Conservation (phyloP, 768 basidiomycete species). For the Daedaleopsis sinensis region DNA sequence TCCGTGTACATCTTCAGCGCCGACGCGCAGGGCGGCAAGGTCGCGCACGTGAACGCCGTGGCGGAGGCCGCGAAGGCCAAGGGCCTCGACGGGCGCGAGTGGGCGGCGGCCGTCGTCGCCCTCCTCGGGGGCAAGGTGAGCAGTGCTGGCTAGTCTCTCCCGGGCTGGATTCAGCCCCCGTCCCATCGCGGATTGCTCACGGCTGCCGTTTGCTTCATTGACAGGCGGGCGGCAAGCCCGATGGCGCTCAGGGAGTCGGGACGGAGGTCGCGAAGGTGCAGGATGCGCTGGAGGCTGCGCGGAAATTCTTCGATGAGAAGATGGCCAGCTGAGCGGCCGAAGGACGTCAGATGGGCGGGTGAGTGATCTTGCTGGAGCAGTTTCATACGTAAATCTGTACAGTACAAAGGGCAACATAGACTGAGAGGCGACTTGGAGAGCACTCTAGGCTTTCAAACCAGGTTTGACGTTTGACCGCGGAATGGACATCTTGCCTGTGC, state of each 20-base stretch:
- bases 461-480: no score
- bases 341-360: neutral
- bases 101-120: constrained; percentile 80
- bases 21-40: constrained; percentile 68
- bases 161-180: neutral
- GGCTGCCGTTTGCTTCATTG: neutral
- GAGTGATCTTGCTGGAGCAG: neutral
- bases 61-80: constrained; percentile 61
- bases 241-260: constrained; percentile 89
- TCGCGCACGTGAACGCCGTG: constrained; percentile 88
- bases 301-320: constrained; percentile 37
- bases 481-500: no score
- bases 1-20: constrained; percentile 87
- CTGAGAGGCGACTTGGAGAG: neutral
- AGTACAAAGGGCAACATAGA: constrained; percentile 13
- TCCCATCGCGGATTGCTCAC: neutral
- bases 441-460: no score
- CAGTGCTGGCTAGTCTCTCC: neutral
- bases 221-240: constrained; percentile 95
- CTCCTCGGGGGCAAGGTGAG: constrained; percentile 89
- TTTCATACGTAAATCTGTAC: constrained; percentile 20
- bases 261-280: constrained; percentile 58
- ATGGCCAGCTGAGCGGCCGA: constrained; percentile 7
- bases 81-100: constrained; percentile 82
- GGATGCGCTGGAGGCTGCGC: constrained; percentile 68